Base-by-base conservation (phyloP, 225 moss, liverwort and hornwort genomes). In the Bryum argenteum region DNA sequence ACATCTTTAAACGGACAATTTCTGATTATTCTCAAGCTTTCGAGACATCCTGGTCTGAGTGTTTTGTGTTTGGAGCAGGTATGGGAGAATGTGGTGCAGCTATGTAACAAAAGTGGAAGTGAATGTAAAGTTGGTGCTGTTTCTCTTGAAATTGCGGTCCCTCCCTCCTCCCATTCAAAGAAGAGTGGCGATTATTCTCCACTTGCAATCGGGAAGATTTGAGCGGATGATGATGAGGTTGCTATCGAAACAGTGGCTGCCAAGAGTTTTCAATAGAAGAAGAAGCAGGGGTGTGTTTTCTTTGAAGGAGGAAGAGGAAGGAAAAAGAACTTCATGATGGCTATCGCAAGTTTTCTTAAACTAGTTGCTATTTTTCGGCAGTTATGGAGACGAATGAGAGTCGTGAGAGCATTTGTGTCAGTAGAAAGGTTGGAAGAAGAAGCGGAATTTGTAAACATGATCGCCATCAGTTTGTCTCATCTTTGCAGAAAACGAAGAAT, bases 361-460 rank as follows among this genome's bases (percentile, higher is more conserved):
- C 71, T 66, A 66, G 11, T 82, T 48, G 48, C 66, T 71, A 83
- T 76, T 79, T 79, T 73, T 65, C 79, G 75, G 79, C 75, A 79
- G 72, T 75, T 65, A 76, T 79, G 68, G 76, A 76, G 71, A 63
- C 33, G 33, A 33, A 33, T 33, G 63, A 76, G 81, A 69, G 72
- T 83, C 43, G 76, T 73, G 79, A 83, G 68, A 39, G 18, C 39
- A 71, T 75, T 56, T 76, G 79, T 83, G 72, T 83, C 72, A 65
- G 53, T 76, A 72, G 78, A 39, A 33, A n/a, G 47, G 70, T 65
- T 26, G 28, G 67, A 75, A n/a, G n/a, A n/a, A n/a, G n/a, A n/a
- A 75, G 79, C 75, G 75, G 72, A 76, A 66, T 54, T 33, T 79
- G 76, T 79, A 72, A 72, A 65, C 65, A 65, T 69, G 76, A 17